Percentiles rank a stretch among this genome's conserved stretches.
These are phyloP conservation scores for Neonectria ditissima DNA, from an alignment of 2,329 filamentous ascomycete genomes.

Conservation along the genomic window DNA sequence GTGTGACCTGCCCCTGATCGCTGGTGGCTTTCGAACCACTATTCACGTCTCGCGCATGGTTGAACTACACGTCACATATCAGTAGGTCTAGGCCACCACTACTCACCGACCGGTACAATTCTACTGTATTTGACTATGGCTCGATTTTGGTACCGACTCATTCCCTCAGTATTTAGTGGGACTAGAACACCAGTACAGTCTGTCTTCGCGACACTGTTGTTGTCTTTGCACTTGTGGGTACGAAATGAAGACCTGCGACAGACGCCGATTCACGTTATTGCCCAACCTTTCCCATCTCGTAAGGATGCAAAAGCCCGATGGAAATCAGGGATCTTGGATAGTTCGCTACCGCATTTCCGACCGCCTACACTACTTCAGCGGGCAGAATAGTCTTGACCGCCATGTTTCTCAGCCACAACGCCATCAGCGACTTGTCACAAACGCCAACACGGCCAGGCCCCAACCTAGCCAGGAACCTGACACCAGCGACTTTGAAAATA, in stretches of 20 bases:
- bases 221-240: background rate
- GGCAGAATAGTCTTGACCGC: slow-evolving; percentile 49
- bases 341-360: slow-evolving; percentile 54
- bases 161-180: background rate
- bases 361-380: slow-evolving; percentile 50
- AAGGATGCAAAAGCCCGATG: slow-evolving; percentile 31
- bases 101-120: background rate
- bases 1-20: background rate
- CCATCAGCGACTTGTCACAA: slow-evolving; percentile 61
- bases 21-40: background rate
- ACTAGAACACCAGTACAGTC: background rate
- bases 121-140: background rate
- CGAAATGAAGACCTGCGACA: too few species aligned
- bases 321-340: slow-evolving; percentile 32
- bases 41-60: background rate
- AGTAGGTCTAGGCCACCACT: background rate
- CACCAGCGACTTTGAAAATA: background rate
- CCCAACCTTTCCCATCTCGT: slow-evolving; percentile 44
- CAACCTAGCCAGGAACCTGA: slow-evolving; percentile 49
- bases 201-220: background rate
- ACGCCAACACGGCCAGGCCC: slow-evolving; percentile 62
- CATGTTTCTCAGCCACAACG: slow-evolving; percentile 56
- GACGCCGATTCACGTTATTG: too few species aligned
- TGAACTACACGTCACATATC: background rate
- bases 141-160: background rate